Evolutionary conservation across 768 basidiomycete genomes (phyloP).

Genomic region (Termitomyces sp.): DNA sequence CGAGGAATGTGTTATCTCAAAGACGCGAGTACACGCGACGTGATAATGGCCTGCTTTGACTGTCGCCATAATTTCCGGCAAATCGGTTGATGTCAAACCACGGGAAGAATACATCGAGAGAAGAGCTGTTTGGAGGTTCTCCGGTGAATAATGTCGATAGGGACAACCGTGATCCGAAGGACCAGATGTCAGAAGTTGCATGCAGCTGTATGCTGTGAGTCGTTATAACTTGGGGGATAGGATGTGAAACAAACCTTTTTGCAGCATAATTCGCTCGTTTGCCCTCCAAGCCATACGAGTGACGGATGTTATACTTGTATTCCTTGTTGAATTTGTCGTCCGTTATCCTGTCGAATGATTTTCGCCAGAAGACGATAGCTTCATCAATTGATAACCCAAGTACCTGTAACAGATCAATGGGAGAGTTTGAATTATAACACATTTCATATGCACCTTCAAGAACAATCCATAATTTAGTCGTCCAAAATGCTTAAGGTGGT

Average conservation of each 20-base stretch:
- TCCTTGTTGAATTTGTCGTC: slow-evolving; percentile 99
- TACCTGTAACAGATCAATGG: slow-evolving; percentile 45
- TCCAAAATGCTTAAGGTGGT: slow-evolving; percentile 91
- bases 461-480: slow-evolving; percentile 91
- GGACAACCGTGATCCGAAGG: slow-evolving; percentile 82
- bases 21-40: slow-evolving; percentile 95
- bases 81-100: slow-evolving; percentile 63
- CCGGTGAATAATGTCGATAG: slow-evolving; percentile 82
- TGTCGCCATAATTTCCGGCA: slow-evolving; percentile 77
- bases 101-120: slow-evolving; percentile 61
- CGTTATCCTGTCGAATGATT: slow-evolving; percentile 72
- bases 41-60: slow-evolving; percentile 86
- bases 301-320: slow-evolving; percentile 95
- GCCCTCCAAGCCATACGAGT: slow-evolving; percentile 92
- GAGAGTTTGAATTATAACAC: not conserved
- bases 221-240: not conserved
- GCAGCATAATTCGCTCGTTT: slow-evolving; percentile 93
- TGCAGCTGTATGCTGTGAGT: slow-evolving; percentile 55
- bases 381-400: slow-evolving; percentile 93
- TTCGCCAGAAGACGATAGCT: slow-evolving; percentile 90
- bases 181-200: slow-evolving; percentile 72
- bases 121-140: slow-evolving; percentile 79
- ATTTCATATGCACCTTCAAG: slow-evolving; percentile 64
- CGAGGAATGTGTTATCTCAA: slow-evolving; percentile 83
- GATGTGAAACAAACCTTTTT: slow-evolving; percentile 54